Evolutionary conservation across 2,329 filamentous ascomycete species (phyloP), one percentile per base, ranked within the genome.

Genomic region (Epichloe sibirici): DNA sequence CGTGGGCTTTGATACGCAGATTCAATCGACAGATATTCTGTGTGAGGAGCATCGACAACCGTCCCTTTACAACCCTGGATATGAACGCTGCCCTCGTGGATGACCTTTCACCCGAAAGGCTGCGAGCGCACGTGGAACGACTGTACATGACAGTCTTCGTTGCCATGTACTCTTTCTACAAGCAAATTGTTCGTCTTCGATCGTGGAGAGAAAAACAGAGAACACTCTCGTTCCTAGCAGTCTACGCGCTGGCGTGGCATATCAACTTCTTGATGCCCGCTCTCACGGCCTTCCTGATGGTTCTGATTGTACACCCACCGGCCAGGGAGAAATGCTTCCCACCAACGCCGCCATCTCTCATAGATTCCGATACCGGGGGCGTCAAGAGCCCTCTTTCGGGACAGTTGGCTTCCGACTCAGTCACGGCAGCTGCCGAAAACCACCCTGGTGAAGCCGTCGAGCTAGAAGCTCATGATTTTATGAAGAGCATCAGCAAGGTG

Each of bases 371-470:
- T 54, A 85, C 84, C 0, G 88, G 88, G 6, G 86, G 85, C 6
- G 73, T 91, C 1, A 82, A 93, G 65, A 90, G 86, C 60, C 88
- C 88, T 0, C 80, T 81, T 49, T 78, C 88, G 3, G 88, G 88
- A 1, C 81, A 89, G 0, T 69, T 93, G 0, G 88, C 85, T 1
- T 89, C 85, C 21, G 85, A 89, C 55, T 89, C 85, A 53, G 77
- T 85, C 0, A 94, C 88, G 0, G 89, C 88, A 1, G 88, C 88
- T 0, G 85, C 88, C 0, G 87, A 95, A 64, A 88, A 88, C 58
- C 80, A 88, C 68, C 85, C 88, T 63, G 88, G 89, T 28, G 88
- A 93, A 64, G 86, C 87, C 0, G 85, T 89, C 1, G 88, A 94
- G 64, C 80, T 86, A 55, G 88, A 94, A 65, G 89, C 89, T 1